Conservation (phyloP, 352 stramenopile genomes). For the Phytophthora aleatoria region DNA sequence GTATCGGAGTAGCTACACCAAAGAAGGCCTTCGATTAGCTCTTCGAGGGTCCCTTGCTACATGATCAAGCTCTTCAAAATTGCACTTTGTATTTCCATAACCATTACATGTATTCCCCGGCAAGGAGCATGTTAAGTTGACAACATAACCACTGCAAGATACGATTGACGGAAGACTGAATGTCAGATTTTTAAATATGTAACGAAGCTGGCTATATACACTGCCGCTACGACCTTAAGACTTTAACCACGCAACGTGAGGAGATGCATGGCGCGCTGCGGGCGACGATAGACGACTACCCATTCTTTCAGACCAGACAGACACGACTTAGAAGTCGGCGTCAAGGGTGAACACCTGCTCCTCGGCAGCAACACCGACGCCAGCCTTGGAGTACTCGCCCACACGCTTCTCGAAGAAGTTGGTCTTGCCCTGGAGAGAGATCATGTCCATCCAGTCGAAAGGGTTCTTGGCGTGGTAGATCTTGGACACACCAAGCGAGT, state of each 20-base stretch:
- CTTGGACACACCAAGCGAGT: conserved; percentile 92
- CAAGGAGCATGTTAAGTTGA: no score
- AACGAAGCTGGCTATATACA: conserved; percentile 40
- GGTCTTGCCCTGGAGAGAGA: conserved; percentile 98
- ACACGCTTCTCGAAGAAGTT: conserved; percentile 99
- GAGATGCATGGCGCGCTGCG: conserved; percentile 23
- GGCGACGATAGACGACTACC: conserved; percentile 5
- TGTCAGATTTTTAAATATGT: conserved; percentile 45
- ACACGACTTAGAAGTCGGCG: conserved; percentile 89
- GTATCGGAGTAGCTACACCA: background rate
- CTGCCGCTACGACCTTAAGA: conserved; percentile 31
- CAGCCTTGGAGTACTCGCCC: conserved; percentile 98
- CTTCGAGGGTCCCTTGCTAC: no score
- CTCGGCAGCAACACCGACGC: conserved; percentile 90
- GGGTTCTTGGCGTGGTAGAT: conserved; percentile 95
- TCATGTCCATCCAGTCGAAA: conserved; percentile 99
- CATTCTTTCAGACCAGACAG: background rate
- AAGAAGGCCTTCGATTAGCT: no score
- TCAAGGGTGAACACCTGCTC: conserved; percentile 94
- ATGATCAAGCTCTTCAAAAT: background rate
- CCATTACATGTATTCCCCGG: no score
- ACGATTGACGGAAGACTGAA: background rate
- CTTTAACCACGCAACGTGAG: conserved; percentile 27
- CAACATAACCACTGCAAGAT: background rate
- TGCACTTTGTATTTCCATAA: no score